Percentiles rank a stretch among this genome's conserved stretches.
These are phyloP conservation scores for Sclerotinia borealis DNA, from an alignment of 2,329 filamentous ascomycete genomes.

Conservation along the genomic window DNA sequence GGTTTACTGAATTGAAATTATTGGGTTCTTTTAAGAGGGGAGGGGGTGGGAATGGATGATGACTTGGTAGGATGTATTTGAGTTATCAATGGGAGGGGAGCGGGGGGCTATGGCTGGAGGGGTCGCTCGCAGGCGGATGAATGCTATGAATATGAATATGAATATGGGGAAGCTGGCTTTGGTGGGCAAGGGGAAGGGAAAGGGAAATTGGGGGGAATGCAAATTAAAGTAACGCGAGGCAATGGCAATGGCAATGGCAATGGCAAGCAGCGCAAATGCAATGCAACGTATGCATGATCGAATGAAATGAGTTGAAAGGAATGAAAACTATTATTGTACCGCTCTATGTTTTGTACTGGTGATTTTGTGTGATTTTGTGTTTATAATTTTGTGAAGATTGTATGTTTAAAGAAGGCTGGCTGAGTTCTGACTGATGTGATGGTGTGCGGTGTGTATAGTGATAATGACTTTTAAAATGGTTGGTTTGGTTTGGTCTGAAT, in stretches of 20 bases:
- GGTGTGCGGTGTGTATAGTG: no score
- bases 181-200: background rate
- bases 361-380: no score
- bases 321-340: no score
- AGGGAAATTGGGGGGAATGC: no score
- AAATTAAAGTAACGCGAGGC: background rate
- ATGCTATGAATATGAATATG: background rate
- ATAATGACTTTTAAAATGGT: no score
- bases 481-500: no score
- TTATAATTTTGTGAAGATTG: no score
- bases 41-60: background rate
- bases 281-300: background rate
- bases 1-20: background rate
- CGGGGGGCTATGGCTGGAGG: background rate
- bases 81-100: background rate
- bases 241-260: background rate
- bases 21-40: background rate
- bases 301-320: background rate
- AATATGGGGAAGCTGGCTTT: background rate
- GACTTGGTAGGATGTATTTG: background rate
- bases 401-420: no score
- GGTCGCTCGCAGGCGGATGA: background rate
- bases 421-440: no score
- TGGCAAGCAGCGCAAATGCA: background rate
- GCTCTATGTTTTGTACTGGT: no score